Conservation (phyloP, 306 rosid species). For the Prunus mongolica region DNA sequence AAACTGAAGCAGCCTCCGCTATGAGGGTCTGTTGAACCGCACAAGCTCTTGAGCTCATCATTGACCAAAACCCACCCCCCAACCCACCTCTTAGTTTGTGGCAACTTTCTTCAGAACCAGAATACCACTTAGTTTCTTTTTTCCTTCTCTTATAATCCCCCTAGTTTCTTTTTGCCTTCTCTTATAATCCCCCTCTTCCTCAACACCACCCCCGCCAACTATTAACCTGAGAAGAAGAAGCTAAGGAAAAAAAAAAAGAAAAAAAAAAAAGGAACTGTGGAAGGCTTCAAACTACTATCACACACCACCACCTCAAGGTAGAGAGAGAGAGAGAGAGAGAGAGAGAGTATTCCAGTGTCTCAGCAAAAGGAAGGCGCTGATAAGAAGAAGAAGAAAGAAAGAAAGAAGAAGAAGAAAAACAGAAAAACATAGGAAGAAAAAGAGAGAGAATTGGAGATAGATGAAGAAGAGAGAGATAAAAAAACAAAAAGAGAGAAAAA, state of each 20-base stretch:
- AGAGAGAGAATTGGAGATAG: too few relatives aligned
- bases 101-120: constrained; percentile 18
- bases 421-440: too few relatives aligned
- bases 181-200: constrained; percentile 3
- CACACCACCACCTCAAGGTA: not conserved
- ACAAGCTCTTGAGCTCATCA: constrained; percentile 89
- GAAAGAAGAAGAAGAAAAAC: too few relatives aligned
- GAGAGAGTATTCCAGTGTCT: not conserved
- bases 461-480: too few relatives aligned
- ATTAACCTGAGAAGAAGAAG: constrained; percentile 9
- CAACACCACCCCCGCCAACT: constrained; percentile 33
- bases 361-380: too few relatives aligned
- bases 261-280: not conserved
- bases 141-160: not conserved
- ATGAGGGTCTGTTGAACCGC: too few relatives aligned
- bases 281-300: not conserved
- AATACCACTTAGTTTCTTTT: not conserved
- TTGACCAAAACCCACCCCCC: constrained; percentile 42
- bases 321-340: not conserved
- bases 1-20: constrained; percentile 14
- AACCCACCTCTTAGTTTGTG: constrained; percentile 9
- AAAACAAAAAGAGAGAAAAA: too few relatives aligned
- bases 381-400: too few relatives aligned
- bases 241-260: not conserved
- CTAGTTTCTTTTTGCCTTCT: not conserved